Evolutionary conservation across 805 yeast species (phyloP), one percentile per base, ranked within the genome.

Genomic region (Suhomyces prunicola): DNA sequence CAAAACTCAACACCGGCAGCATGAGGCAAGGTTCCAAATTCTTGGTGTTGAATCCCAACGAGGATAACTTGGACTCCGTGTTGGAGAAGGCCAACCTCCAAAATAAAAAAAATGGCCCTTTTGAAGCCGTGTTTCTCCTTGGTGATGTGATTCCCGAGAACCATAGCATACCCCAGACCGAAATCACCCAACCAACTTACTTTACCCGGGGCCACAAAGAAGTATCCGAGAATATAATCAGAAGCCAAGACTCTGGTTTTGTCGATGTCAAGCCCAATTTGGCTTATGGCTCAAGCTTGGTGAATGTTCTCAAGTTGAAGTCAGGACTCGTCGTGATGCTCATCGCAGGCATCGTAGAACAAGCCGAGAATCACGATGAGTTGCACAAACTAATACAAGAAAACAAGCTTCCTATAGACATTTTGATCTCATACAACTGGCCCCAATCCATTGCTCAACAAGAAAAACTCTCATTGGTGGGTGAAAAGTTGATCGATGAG

Each of bases 91-190:
- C 84, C 4, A 79, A 82, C 59, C 55, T 71, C 1, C 74, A 86
- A 48, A 72, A 84, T 59, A 53, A 62, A 22, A 85, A 82, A 58
- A 84, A 83, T 44, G 91, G 91, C 0, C 90, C 90, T 0, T 87
- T 87, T 60, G 85, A 79, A 46, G 71, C 79, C 2, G 78, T 80
- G 0, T 40, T 86, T 1, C 60, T 85, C 5, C 58, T 86, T 6
- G 88, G 89, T 0, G 81, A 81, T 57, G 64, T 74, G 0, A 52
- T 66, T 17, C 57, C 57, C 9, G 56, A 59, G 6, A 24, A 44
- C 24, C 46, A 47, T 44, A 31, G 46, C 29, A 27, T 62, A 24
- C 72, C 75, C 6, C 24, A 54, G 3, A 65, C 60, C 8, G 49
- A 51, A 4, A 46, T 65, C 24, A 53, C 60, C 1, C 63, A 56